Percentiles rank a stretch among this genome's conserved stretches.
Evolutionary conservation across 768 basidiomycete species (phyloP).

Genomic region (Phylloporus rhodoxanthus): DNA sequence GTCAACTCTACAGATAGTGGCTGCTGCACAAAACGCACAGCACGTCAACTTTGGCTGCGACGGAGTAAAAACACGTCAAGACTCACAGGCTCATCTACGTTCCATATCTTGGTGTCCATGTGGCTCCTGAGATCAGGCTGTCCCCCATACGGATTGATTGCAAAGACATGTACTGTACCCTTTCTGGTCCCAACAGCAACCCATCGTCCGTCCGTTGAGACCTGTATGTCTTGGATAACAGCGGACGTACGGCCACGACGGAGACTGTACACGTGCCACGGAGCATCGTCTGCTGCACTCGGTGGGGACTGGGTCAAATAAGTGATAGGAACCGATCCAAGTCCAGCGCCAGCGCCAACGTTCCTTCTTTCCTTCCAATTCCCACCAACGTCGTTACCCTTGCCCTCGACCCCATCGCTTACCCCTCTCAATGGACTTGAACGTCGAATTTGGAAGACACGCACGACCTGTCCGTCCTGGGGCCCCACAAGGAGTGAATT

Average conservation of each 20-base stretch:
- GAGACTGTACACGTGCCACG: slow-evolving; percentile 63
- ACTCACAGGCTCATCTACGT: slow-evolving; percentile 44
- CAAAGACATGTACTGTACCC: slow-evolving; percentile 66
- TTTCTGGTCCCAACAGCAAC: slow-evolving; percentile 58
- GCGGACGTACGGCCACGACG: slow-evolving; percentile 63
- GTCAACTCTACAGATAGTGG: slow-evolving; percentile 47
- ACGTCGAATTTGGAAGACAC: slow-evolving; percentile 40
- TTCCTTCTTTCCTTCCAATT: slow-evolving; percentile 3
- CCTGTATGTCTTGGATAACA: slow-evolving; percentile 46
- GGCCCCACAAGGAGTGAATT: slow-evolving; percentile 45
- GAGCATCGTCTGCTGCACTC: slow-evolving; percentile 18
- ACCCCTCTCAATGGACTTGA: slow-evolving; percentile 15
- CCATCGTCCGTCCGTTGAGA: slow-evolving; percentile 56
- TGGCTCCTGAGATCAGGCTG: slow-evolving; percentile 57
- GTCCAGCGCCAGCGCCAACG: background rate
- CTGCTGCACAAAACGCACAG: slow-evolving; percentile 32
- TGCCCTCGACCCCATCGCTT: background rate
- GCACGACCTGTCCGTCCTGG: slow-evolving; percentile 50
- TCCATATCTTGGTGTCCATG: slow-evolving; percentile 51
- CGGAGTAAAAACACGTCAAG: background rate
- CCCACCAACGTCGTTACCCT: background rate
- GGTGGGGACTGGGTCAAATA: slow-evolving; percentile 2
- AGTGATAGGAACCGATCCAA: background rate
- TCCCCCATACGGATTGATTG: slow-evolving; percentile 73
- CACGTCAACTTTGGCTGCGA: background rate